Evolutionary conservation across 805 yeast species (phyloP), one percentile per base, ranked within the genome.

Genomic region (Barnettozyma sp.): DNA sequence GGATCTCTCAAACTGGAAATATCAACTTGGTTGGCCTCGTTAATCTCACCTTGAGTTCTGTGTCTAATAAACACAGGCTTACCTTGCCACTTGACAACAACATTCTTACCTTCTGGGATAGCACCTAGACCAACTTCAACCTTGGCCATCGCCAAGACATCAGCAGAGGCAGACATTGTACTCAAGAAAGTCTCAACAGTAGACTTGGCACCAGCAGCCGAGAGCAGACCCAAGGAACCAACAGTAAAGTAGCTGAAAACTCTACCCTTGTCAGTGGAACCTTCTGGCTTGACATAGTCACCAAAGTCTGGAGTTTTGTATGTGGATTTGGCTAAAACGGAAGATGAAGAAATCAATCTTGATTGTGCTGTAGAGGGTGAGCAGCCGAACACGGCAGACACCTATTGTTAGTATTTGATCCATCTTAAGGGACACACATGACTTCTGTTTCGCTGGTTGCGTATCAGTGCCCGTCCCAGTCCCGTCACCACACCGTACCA

Each of bases 61-160:
- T 92, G 99, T 76, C 99, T 90, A 65, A 92, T 87, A 70, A 92
- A 92, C 49, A 92, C 96, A 49, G 99, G 99, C 74, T 92, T 92
- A 70, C 99, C 99, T 70, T 94, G 96, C 99, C 99, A 92, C 70
- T 92, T 92, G 52, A 92, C 95, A 58, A 92, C 85, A 48, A 92
- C 94, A 67, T 92, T 92, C 74, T 90, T 90, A 67, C 97, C 97
- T 63, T 81, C 86, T 56, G 99, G 99, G 48, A 92, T 86, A 45
- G 85, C 82, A 39, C 81, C 77, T 56, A 92, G 78, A 62, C 84
- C 88, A 52, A 92, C 96, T 73, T 92, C 98, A 55, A 90, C 96
- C 72, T 92, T 92, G 54, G 99, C 98, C 95, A 92, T 81, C 44
- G 98, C 98, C 69, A 92, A 76, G 42, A 92, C 95, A 72, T 92